Evolutionary conservation across 2,329 filamentous ascomycete species (phyloP).

Genomic region (Fusarium sambucinum): DNA sequence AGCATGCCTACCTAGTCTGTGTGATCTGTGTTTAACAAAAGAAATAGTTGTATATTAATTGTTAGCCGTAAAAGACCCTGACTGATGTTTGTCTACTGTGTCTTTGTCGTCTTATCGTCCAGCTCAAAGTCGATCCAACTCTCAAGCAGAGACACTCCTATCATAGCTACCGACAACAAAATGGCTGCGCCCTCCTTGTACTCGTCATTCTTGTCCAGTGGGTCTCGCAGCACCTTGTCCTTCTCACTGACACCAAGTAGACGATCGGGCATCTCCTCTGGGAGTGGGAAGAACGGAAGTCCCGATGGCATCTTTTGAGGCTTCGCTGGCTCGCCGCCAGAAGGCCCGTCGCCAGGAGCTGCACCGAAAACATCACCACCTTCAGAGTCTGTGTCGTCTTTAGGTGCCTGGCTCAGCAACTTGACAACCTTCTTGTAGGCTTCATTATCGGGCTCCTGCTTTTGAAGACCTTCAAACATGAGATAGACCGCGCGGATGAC

Average conservation of each 20-base stretch:
- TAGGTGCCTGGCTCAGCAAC: background rate
- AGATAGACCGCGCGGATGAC: conserved; percentile 35
- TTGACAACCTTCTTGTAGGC: background rate
- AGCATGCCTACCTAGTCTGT: background rate
- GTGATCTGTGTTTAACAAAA: background rate
- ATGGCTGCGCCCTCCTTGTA: background rate
- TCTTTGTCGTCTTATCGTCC: background rate
- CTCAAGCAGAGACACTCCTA: background rate
- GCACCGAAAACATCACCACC: background rate
- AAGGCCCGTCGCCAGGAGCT: no score
- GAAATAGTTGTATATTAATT: background rate
- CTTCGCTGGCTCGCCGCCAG: background rate
- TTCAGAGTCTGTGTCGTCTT: background rate
- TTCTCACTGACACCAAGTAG: background rate
- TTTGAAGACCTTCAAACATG: conserved; percentile 29
- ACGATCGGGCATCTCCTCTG: conserved; percentile 7
- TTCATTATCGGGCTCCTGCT: background rate
- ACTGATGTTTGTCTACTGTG: background rate
- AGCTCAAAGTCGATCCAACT: conserved; percentile 25
- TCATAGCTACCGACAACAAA: background rate
- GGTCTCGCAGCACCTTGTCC: background rate
- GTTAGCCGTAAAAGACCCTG: background rate
- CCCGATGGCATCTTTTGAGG: background rate
- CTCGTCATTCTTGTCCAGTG: background rate
- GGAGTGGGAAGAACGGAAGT: background rate